phyloP scores from a whole-genome alignment of 352 stramenopile species.

The Phytophthora multivora region DNA sequence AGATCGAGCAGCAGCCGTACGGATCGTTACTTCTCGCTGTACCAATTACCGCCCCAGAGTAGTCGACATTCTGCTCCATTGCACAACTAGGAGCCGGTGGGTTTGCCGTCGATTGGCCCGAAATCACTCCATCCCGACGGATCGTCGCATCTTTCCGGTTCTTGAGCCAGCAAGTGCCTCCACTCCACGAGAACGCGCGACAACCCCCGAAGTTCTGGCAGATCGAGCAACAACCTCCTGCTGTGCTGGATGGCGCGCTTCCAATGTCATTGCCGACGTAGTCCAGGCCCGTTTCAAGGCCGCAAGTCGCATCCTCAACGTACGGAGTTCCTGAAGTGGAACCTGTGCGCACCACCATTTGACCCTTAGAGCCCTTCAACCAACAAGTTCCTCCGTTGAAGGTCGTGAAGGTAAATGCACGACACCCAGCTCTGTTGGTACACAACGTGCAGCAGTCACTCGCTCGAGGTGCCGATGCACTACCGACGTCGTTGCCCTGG shows the following conservation, averaged over 20 bases:
- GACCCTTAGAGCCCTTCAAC: conserved; percentile 37
- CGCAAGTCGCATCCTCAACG: conserved; percentile 18
- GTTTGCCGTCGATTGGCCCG: conserved; percentile 18
- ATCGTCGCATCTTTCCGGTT: conserved; percentile 25
- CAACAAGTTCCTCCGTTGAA: conserved; percentile 36
- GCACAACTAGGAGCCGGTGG: conserved; percentile 30
- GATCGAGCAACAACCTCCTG: conserved; percentile 25
- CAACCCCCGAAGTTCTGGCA: conserved; percentile 30
- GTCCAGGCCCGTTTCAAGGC: conserved; percentile 29
- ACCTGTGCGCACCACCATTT: conserved; percentile 14
- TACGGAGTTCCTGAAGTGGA: conserved; percentile 20
- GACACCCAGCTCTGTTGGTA: conserved; percentile 22
- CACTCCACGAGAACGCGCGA: conserved; percentile 58
- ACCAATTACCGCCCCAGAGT: conserved; percentile 18
- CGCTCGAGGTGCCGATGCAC: conserved; percentile 11
- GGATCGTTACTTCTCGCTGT: conserved; percentile 17
- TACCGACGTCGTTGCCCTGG: conserved; percentile 18
- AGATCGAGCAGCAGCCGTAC: conserved; percentile 37
- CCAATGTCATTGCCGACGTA: conserved; percentile 41
- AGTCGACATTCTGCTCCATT: conserved; percentile 38
- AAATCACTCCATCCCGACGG: conserved; percentile 15
- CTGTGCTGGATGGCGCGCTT: conserved; percentile 7
- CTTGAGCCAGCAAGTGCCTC: conserved; percentile 60
- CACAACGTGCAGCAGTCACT: conserved; percentile 25
- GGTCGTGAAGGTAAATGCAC: conserved; percentile 38